Conservation (phyloP, 192 early-diverging fungal species). For the Blastocladiella britannica region DNA sequence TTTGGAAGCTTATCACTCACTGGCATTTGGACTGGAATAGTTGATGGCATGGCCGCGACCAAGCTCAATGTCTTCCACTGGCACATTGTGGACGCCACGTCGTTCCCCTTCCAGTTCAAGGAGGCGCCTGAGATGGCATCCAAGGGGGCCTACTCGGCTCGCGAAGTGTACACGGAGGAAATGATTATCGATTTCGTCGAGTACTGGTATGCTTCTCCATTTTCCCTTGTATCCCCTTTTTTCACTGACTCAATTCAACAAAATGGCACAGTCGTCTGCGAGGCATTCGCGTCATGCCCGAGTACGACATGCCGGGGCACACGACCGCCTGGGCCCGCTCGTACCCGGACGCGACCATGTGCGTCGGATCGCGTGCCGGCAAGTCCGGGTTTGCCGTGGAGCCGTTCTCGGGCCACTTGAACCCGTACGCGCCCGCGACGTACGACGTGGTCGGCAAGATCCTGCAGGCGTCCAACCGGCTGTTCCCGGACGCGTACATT, state of each 20-base stretch:
- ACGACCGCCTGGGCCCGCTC: conserved; percentile 18
- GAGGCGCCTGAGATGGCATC: conserved; percentile 34
- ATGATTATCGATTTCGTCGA: conserved; percentile 48
- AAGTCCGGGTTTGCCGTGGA: conserved; percentile 18
- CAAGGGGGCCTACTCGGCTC: conserved; percentile 39
- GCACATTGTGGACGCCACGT: conserved; percentile 50
- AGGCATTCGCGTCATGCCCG: conserved; percentile 78
- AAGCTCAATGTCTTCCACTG: conserved; percentile 64
- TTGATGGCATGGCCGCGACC: conserved; percentile 35
- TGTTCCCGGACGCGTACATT: conserved; percentile 48
- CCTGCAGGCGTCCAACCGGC: conserved; percentile 36
- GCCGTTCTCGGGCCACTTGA: conserved; percentile 64
- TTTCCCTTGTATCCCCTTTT: no score
- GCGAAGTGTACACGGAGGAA: conserved; percentile 43
- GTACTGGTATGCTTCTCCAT: no score
- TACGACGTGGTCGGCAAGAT: conserved; percentile 37
- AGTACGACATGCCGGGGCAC: conserved; percentile 77
- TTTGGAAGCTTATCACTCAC: no score
- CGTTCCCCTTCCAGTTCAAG: conserved; percentile 47
- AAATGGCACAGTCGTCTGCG: no score
- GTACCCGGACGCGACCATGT: not conserved
- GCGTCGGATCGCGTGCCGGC: conserved; percentile 2
- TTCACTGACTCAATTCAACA: no score
- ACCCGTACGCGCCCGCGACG: conserved; percentile 23
- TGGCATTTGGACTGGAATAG: conserved; percentile 6